Base-by-base conservation (phyloP, 805 yeast species). In the Tanozyma kutaoensis region DNA sequence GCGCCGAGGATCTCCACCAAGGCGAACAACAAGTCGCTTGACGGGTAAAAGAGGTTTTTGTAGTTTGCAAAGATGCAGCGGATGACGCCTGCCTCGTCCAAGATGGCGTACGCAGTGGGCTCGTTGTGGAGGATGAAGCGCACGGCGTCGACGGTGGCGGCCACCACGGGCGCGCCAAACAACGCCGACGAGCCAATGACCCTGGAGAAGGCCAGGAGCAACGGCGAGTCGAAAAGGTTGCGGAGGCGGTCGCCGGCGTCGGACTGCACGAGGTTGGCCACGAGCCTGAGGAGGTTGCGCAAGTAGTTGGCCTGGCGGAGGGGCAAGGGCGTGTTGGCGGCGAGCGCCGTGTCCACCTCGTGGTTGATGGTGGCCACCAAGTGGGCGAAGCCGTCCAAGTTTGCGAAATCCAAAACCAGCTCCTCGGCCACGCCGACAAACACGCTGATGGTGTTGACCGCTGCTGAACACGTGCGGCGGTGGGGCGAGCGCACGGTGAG, bases 161-260 rank as follows among this genome's bases (percentile, higher is more conserved):
- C 58, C 10, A 80, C 47, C 10, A 81, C 49, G 11, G 70, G 62
- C 22, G 72, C 69, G 0, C 95, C 95, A 55, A 84, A 81, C 0
- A 68, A 48, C 0, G 48, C 36, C 1, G 78, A 70, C 38, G 80
- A 58, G 10, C 46, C 40, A 12, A 86, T 39, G 2, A 86, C 66
- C 30, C 55, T 60, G 34, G 71, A 75, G 36, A 84, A 52, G 16
- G 78, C 64, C 16, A 51, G 42, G 12, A 86, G 50, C n/a, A 88
- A 53, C 0, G 85, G 74, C 0, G 95, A 80, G 42, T 88, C 97
- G 41, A 82, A 80, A 22, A 88, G 50, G 35, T 82, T 82, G 46
- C 95, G 69, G 42, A 84, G 68, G 32, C 91, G 62, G 44, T 85
- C 95, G 23, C 93, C 91, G 4, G 77, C 68, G 28, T 81, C 84